Evolutionary conservation across 2,329 filamentous ascomycete species (phyloP).

Genomic region (Calonectria pseudoturangicola): DNA sequence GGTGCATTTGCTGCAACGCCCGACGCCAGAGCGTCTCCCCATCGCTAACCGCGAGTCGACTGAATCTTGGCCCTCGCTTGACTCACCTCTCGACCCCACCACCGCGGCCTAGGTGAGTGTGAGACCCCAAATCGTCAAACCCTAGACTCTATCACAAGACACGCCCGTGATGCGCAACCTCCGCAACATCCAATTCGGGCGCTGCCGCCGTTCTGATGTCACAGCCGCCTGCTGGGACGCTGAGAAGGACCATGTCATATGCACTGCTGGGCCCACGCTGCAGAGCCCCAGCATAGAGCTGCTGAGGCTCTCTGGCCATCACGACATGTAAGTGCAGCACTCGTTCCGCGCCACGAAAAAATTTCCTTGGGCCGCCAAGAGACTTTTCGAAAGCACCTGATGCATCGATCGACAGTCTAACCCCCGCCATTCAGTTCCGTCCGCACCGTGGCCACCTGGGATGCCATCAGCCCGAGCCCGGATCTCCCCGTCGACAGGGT

Average conservation of each 20-base stretch:
- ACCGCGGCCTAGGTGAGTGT: conserved; percentile 20
- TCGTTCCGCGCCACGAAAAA: conserved; percentile 11
- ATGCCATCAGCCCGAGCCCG: conserved; percentile 87
- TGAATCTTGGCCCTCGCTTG: conserved; percentile 16
- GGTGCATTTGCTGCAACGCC: conserved; percentile 46
- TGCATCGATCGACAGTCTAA: conserved; percentile 43
- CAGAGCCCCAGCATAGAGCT: conserved; percentile 84
- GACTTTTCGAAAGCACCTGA: conserved; percentile 26
- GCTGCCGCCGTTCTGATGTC: conserved; percentile 78
- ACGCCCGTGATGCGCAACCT: conserved; percentile 85
- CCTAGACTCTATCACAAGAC: conserved; percentile 18
- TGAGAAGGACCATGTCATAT: conserved; percentile 84
- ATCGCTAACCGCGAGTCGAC: conserved; percentile 29
- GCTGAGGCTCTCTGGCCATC: conserved; percentile 69
- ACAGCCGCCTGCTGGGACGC: conserved; percentile 92
- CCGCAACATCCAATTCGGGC: conserved; percentile 82
- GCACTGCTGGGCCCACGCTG: conserved; percentile 87
- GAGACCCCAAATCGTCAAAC: conserved; percentile 25
- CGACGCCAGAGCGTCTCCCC: conserved; percentile 43
- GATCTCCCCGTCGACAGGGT: conserved; percentile 85
- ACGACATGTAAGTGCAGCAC: conserved; percentile 63
- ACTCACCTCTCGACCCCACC: conserved; percentile 31
- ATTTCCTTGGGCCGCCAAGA: conserved; percentile 6
- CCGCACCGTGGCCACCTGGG: conserved; percentile 85
- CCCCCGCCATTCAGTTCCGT: conserved; percentile 51